Evolutionary conservation across 306 rosid genomes (phyloP).

Genomic region (Ormosia emarginata): DNA sequence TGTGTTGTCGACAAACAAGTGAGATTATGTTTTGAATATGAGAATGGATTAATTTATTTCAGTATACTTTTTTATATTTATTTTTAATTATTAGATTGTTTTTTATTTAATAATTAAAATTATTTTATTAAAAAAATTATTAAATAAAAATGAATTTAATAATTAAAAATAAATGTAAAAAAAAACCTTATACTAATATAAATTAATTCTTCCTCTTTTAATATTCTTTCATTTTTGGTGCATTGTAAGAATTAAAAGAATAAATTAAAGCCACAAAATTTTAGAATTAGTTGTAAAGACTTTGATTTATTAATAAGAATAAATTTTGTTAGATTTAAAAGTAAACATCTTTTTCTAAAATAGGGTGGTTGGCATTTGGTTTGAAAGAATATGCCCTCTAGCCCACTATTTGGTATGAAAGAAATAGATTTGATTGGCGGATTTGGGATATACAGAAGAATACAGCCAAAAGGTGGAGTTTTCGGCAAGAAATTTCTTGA

Average conservation of each 20-base stretch:
- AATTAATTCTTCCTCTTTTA: too few species aligned
- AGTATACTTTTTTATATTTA: too few species aligned
- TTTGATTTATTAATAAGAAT: background rate
- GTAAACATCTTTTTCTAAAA: background rate
- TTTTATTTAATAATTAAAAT: too few species aligned
- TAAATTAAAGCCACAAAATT: background rate
- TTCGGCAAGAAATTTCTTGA: constrained; percentile 12
- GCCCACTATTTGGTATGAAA: background rate
- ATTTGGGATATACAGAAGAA: background rate
- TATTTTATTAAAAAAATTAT: too few species aligned
- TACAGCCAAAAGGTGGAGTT: background rate
- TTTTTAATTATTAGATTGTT: too few species aligned
- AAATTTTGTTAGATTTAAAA: background rate
- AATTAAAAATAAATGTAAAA: too few species aligned
- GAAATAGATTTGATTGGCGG: background rate
- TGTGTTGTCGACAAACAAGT: background rate
- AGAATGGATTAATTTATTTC: too few species aligned
- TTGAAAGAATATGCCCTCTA: background rate
- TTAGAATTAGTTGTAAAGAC: background rate
- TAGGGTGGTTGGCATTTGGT: background rate
- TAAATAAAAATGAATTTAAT: too few species aligned
- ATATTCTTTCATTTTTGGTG: background rate
- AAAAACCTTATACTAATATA: too few species aligned
- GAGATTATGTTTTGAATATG: background rate
- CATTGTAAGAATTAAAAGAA: background rate